A percentile compares a stretch with the other conserved stretches of the same genome.
Evolutionary conservation across 352 stramenopile species (phyloP).

Genomic region (Proteromonas lacertae): DNA sequence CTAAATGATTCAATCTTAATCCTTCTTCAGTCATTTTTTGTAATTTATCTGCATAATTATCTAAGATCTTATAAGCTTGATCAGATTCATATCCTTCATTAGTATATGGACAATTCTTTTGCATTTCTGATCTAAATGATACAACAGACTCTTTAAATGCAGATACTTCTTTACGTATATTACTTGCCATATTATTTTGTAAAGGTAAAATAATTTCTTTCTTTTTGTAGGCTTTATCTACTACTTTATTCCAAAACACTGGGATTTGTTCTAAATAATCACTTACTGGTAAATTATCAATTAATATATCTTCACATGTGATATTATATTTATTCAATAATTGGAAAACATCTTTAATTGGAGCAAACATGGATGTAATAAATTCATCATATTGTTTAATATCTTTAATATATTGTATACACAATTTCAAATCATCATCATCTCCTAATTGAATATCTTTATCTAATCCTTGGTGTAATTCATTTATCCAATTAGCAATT

Average conservation of each 20-base stretch:
- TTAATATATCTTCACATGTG: conserved; percentile 34
- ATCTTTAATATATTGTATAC: conserved; percentile 47
- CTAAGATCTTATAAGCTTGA: conserved; percentile 24
- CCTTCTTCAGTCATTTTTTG: conserved; percentile 23
- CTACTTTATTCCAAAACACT: conserved; percentile 47
- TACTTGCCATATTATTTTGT: conserved; percentile 42
- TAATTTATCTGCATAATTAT: conserved; percentile 24
- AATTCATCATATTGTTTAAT: conserved; percentile 33
- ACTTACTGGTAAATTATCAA: conserved; percentile 34
- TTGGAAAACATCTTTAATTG: conserved; percentile 28
- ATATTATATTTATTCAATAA: conserved; percentile 46
- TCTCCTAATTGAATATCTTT: conserved; percentile 10
- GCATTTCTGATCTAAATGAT: conserved; percentile 18
- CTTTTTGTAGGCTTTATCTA: conserved; percentile 61
- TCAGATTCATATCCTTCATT: neutral
- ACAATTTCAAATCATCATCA: conserved; percentile 26
- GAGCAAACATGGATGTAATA: conserved; percentile 28
- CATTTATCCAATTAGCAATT: conserved; percentile 40
- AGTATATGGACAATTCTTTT: conserved; percentile 18
- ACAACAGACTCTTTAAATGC: conserved; percentile 8
- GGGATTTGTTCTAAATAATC: conserved; percentile 41
- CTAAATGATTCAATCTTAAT: conserved; percentile 29
- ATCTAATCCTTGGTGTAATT: conserved; percentile 30
- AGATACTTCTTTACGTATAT: conserved; percentile 25
- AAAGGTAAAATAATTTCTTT: conserved; percentile 52